These are phyloP conservation scores for Phialophora verrucosa DNA, from an alignment of 2,329 filamentous ascomycete genomes.

Conservation along the genomic window DNA sequence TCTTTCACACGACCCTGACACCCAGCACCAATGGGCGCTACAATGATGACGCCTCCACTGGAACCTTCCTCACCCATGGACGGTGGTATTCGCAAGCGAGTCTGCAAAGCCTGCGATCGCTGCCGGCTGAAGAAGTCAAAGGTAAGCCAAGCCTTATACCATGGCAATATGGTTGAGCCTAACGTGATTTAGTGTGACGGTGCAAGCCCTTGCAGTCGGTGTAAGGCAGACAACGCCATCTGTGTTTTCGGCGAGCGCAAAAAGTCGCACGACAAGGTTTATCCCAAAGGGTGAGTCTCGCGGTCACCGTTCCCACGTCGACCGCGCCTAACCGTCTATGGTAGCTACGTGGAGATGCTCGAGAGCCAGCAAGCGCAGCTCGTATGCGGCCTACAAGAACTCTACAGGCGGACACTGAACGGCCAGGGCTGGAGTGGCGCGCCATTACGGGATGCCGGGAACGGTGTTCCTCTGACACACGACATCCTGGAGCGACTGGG, in stretches of 20 bases:
- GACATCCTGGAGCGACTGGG: conserved; percentile 66
- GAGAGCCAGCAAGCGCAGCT: conserved; percentile 69
- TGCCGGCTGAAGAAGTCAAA: conserved; percentile 72
- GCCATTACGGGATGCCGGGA: conserved; percentile 56
- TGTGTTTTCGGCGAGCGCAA: conserved; percentile 70
- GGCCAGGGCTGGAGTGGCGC: conserved; percentile 63
- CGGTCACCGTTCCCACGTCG: neutral
- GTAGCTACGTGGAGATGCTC: conserved; percentile 69
- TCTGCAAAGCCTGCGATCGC: conserved; percentile 70
- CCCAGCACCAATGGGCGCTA: conserved; percentile 28
- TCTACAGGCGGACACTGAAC: conserved; percentile 60
- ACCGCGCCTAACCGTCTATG: neutral
- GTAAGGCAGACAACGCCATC: conserved; percentile 67
- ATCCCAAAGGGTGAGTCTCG: conserved; percentile 66
- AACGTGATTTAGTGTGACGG: conserved; percentile 61
- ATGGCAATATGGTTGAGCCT: neutral
- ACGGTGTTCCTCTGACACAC: conserved; percentile 66
- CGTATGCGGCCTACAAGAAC: conserved; percentile 65
- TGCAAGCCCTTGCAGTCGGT: conserved; percentile 64
- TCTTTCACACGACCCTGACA: neutral
- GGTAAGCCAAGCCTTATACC: conserved; percentile 47
- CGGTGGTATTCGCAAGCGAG: conserved; percentile 59
- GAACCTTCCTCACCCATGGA: conserved; percentile 39
- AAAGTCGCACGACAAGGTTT: conserved; percentile 70
- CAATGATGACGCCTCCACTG: conserved; percentile 38